Evolutionary conservation across 2,329 filamentous ascomycete species (phyloP).

Genomic region (Epichloe aotearoae): DNA sequence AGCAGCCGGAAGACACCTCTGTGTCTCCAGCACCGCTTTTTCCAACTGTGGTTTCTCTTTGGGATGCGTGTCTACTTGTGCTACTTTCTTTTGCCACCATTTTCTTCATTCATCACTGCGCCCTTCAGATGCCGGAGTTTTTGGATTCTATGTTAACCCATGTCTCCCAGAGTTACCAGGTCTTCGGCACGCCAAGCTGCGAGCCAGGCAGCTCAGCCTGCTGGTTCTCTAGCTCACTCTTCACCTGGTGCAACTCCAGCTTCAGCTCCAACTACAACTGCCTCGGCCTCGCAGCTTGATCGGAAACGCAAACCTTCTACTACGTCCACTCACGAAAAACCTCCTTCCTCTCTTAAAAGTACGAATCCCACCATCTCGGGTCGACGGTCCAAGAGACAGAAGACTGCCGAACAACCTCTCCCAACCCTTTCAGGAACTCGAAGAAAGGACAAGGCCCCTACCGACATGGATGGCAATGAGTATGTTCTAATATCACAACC

Average conservation of each 20-base stretch:
- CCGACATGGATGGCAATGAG: slow-evolving; percentile 63
- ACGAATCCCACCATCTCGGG: slow-evolving; percentile 24
- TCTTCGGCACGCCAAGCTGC: slow-evolving; percentile 86
- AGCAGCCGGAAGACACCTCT: background rate
- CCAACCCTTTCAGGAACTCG: slow-evolving; percentile 32
- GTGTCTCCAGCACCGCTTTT: background rate
- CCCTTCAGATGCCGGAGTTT: slow-evolving; percentile 12
- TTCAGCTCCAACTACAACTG: slow-evolving; percentile 8
- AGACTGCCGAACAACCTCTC: slow-evolving; percentile 38
- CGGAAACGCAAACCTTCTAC: slow-evolving; percentile 65
- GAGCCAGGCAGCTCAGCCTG: slow-evolving; percentile 37
- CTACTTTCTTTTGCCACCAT: slow-evolving; percentile 2
- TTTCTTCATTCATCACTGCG: slow-evolving; percentile 16
- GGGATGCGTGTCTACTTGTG: background rate
- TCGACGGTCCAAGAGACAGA: slow-evolving; percentile 59
- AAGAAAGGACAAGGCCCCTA: slow-evolving; percentile 46
- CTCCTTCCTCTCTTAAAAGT: slow-evolving; percentile 22
- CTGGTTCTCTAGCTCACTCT: slow-evolving; percentile 27
- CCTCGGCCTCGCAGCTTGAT: slow-evolving; percentile 31
- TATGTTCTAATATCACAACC: slow-evolving; percentile 23
- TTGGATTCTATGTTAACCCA: slow-evolving; percentile 42
- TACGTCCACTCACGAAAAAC: slow-evolving; percentile 28
- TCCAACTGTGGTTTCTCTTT: background rate
- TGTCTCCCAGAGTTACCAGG: slow-evolving; percentile 94
- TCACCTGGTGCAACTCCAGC: slow-evolving; percentile 13